These are phyloP conservation scores for Diplodia intermedia DNA, from an alignment of 2,329 filamentous ascomycete species.

Conservation along the genomic window DNA sequence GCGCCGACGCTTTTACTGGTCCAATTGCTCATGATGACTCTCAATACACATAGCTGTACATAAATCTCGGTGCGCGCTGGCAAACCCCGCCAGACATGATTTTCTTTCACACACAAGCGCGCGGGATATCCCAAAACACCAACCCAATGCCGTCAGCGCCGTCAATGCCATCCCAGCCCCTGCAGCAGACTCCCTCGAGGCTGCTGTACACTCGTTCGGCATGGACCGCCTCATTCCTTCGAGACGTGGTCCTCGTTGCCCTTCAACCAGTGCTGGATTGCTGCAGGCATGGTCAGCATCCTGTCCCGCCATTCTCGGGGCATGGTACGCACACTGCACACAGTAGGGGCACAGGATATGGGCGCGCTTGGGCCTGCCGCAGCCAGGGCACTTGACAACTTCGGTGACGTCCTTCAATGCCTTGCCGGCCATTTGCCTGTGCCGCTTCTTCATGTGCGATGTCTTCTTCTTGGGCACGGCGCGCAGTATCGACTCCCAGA, in stretches of 20 bases:
- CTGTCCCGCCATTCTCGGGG: too few species aligned
- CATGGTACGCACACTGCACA: constrained; percentile 70
- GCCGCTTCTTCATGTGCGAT: constrained; percentile 92
- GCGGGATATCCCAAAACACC: constrained; percentile 30
- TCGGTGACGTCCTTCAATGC: constrained; percentile 87
- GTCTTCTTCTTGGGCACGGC: constrained; percentile 99
- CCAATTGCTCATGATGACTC: constrained; percentile 9
- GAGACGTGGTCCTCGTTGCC: constrained; percentile 10
- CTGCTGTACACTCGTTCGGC: neutral
- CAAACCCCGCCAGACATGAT: neutral
- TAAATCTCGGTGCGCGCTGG: constrained; percentile 6
- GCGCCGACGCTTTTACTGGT: neutral
- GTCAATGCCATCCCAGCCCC: constrained; percentile 19
- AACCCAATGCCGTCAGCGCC: constrained; percentile 31
- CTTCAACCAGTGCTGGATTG: constrained; percentile 32
- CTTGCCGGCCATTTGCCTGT: constrained; percentile 94
- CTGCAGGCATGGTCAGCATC: constrained; percentile 6
- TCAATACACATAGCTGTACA: constrained; percentile 22
- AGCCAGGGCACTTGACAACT: constrained; percentile 87
- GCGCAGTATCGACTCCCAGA: constrained; percentile 91
- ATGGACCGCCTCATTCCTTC: neutral
- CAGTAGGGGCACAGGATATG: constrained; percentile 90
- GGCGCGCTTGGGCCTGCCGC: constrained; percentile 84
- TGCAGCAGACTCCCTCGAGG: neutral
- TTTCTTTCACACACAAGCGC: constrained; percentile 14